A percentile compares a stretch with the other conserved stretches of the same genome.
Evolutionary conservation across 1,139 yeast genomes (phyloP).

Genomic region (Saccharomyces hybrid): DNA sequence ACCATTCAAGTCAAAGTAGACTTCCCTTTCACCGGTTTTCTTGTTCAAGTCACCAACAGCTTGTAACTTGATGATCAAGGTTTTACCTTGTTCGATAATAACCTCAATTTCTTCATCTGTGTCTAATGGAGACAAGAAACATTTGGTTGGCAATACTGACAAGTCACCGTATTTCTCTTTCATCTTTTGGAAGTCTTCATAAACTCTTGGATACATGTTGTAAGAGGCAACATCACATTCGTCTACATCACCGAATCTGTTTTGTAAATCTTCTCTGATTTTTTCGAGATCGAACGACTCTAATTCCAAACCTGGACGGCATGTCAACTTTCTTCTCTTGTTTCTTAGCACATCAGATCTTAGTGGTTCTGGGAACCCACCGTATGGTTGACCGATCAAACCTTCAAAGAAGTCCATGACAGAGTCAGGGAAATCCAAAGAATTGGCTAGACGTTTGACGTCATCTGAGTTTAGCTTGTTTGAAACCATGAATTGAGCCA

Average conservation of each 20-base stretch:
- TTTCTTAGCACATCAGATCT: constrained; percentile 78
- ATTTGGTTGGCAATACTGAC: constrained; percentile 83
- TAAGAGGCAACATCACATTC: constrained; percentile 89
- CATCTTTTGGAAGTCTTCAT: constrained; percentile 68
- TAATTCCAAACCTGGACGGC: constrained; percentile 84
- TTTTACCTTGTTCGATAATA: constrained; percentile 88
- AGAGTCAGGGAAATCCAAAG: constrained; percentile 94
- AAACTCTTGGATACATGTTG: constrained; percentile 95
- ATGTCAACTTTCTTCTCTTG: constrained; percentile 78
- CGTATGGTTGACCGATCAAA: constrained; percentile 95
- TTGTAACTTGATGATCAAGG: constrained; percentile 76
- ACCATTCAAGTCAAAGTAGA: constrained; percentile 93
- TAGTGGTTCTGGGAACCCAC: constrained; percentile 98
- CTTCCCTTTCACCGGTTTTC: constrained; percentile 86
- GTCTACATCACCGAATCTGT: constrained; percentile 52
- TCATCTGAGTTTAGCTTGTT: constrained; percentile 80
- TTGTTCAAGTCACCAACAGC: constrained; percentile 83
- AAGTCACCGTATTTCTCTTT: constrained; percentile 80
- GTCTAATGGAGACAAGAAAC: constrained; percentile 75
- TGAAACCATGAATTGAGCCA: constrained; percentile 96
- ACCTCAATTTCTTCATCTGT: constrained; percentile 81
- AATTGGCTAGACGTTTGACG: constrained; percentile 73
- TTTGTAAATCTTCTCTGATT: constrained; percentile 60
- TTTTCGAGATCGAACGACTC: constrained; percentile 69
- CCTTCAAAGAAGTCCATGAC: constrained; percentile 97